Conservation (phyloP, 2,329 filamentous ascomycete genomes). For the Cladophialophora chaetospira region DNA sequence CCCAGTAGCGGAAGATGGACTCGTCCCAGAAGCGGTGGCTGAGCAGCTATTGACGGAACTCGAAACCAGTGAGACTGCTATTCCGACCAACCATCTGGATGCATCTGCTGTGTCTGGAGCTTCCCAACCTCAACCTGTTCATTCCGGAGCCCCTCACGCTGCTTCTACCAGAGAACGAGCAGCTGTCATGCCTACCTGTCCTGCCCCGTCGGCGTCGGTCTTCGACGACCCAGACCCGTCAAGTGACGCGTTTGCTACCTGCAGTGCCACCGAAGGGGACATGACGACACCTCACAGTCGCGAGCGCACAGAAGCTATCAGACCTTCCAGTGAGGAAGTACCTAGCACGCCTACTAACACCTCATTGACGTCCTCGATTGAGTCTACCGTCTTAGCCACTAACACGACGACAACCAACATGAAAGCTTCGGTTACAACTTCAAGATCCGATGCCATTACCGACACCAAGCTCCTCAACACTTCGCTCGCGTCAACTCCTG, state of each 20-base stretch:
- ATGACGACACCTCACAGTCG: not conserved
- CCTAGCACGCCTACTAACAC: too few species aligned
- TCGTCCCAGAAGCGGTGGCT: conserved; percentile 23
- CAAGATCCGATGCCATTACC: conserved; percentile 14
- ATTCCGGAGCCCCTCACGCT: not conserved
- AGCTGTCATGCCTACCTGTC: not conserved
- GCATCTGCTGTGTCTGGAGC: not conserved
- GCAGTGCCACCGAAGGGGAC: not conserved
- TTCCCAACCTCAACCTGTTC: not conserved
- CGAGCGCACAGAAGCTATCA: too few species aligned
- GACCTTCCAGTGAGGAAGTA: too few species aligned
- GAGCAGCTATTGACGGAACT: conserved; percentile 26
- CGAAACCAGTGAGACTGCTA: conserved; percentile 32
- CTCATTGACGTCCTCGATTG: too few species aligned
- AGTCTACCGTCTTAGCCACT: not conserved
- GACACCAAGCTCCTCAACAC: conserved; percentile 6
- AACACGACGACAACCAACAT: not conserved
- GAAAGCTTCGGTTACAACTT: not conserved
- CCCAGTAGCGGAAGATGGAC: conserved; percentile 20
- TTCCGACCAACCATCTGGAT: conserved; percentile 1
- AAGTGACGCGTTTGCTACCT: not conserved
- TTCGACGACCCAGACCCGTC: not conserved
- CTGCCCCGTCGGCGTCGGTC: not conserved
- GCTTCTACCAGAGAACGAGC: not conserved
- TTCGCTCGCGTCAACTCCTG: conserved; percentile 2